Evolutionary conservation across 257 asterid species (phyloP), one percentile per base, ranked within the genome.

Genomic region (Nicotiana obtusifolia): DNA sequence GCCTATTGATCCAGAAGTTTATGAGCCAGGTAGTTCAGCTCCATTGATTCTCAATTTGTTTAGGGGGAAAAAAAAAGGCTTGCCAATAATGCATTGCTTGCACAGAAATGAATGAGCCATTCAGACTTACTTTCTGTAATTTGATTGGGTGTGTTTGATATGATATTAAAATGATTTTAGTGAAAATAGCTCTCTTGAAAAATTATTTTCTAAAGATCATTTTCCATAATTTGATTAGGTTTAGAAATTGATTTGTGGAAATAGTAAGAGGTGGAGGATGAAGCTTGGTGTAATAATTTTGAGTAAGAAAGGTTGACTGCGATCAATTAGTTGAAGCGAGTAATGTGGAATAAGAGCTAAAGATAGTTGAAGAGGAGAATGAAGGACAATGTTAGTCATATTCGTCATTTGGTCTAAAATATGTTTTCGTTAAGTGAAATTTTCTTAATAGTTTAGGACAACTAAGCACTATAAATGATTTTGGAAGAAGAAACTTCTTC

Each of bases 1-100:
- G 91, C 98, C 99, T 9, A 77, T 90, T 64, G 60, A 86, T 84
- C 93, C 97, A 9, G 97, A 94, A 82, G 93, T 95, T 68, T 95
- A 93, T 80, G 86, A 83, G 82, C 98, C 99, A 54, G 97, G 98
- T 94, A 82, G 67, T 82, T 68, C 19, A 59, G 26, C 60, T 84
- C 76, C 16, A 78, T 76, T 33, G 57, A 54, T 77, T 30, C 20
- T 0, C 62, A 83, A 10, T 17, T 60, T 65, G 20, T 83, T n/a
- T 71, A 17, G 59, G 81, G 71, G 33, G 26, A 30, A 54, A 19
- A 28, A n/a, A n/a, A 56, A 19, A 20, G 20, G 59, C 19, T 62
- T 41, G n/a, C 31, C 76, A 35, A 37, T 37, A 35, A 67, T 67
- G 76, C 76, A n/a, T 67, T 67, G 30, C 77, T 68, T 35, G 77